Conservation (phyloP, 768 basidiomycete species). For the Naganishia vaughanmartiniae region DNA sequence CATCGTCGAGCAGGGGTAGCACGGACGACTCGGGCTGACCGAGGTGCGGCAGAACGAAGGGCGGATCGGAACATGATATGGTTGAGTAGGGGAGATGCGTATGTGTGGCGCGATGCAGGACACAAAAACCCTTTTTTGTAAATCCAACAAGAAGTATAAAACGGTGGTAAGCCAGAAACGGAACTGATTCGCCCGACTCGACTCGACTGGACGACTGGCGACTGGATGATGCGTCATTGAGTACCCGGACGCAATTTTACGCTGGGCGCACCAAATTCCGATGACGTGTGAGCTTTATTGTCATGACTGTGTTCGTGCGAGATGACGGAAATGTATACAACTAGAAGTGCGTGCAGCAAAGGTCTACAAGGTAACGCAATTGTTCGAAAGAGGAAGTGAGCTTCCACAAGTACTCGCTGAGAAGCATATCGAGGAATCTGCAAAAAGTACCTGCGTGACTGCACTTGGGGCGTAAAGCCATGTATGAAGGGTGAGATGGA, state of each 20-base stretch:
- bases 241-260: background rate
- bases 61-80: constrained; percentile 29
- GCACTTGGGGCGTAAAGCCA: background rate
- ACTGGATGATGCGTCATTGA: background rate
- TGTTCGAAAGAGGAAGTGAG: background rate
- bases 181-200: constrained; percentile 22
- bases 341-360: background rate
- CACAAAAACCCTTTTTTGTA: background rate
- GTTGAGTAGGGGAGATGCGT: background rate
- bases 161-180: background rate
- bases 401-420: background rate
- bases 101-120: background rate
- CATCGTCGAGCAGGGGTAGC: constrained; percentile 29
- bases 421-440: background rate
- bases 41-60: constrained; percentile 26
- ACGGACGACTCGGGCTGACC: constrained; percentile 16
- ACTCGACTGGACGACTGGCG: too few species aligned
- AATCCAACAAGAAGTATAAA: background rate
- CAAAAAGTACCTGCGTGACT: background rate
- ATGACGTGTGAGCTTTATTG: background rate
- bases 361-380: background rate
- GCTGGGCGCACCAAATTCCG: constrained; percentile 7
- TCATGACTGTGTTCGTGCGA: background rate
- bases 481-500: too few species aligned
- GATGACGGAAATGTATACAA: background rate